Base-by-base conservation (phyloP, 495 filamentous ascomycete species). In the Penicillium lagena region DNA sequence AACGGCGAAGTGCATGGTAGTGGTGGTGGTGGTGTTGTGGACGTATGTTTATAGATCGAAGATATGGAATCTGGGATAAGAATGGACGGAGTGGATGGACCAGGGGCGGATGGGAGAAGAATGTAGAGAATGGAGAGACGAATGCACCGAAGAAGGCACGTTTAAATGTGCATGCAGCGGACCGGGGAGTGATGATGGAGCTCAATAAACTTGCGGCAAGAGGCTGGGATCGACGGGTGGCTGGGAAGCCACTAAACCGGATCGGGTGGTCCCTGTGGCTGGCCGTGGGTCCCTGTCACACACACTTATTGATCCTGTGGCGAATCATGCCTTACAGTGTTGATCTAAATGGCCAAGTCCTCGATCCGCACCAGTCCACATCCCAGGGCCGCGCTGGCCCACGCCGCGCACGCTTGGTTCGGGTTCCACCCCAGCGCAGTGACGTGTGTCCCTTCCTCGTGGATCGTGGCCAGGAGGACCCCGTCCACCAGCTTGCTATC, bases 351-450 rank as follows among this genome's bases (percentile, higher is more conserved):
- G 9, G 77, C 75, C 39, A 87, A 43, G 73, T 87, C 82, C 59
- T 87, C 80, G n/a, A 86, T 74, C 49, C 83, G 74, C 28, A 86
- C 51, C 46, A 87, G 58, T 10, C 83, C 83, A 60, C 72, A 77
- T 7, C 72, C 81, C 64, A 77, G 65, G 7, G 73, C 82, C 15
- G 79, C 83, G 28, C 72, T 72, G 5, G 80, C 80, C 84, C 82
- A 87, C 7, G 76, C 81, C 8, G 81, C 81, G 59, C 64, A 80
- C 4, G 52, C 44, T 37, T 74, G 52, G 61, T 85, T 85, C 28
- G 78, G 75, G 57, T 86, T 87, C 83, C 83, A 87, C n/a, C 68
- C 69, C 12, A 85, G 54, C 12, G 62, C 54, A 22, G 74, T 76
- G 35, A 85, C 65, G 35, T 74, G 75, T 3, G 72, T 75, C 36